Conservation (phyloP, 2,329 filamentous ascomycete genomes). For the Nemania serpens region DNA sequence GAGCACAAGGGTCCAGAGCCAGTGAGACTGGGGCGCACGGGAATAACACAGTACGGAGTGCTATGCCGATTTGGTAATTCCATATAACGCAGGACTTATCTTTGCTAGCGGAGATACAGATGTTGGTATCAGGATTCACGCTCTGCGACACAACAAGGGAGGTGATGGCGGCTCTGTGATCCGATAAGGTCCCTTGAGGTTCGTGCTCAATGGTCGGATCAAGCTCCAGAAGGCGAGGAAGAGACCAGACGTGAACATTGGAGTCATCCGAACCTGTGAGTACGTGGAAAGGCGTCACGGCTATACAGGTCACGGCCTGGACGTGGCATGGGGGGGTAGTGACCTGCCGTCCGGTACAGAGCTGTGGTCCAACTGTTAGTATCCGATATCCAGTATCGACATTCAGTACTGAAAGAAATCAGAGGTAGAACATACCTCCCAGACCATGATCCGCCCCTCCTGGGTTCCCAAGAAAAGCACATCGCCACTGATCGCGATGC, state of each 20-base stretch:
- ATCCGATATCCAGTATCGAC: conserved; percentile 35
- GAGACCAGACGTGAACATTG: conserved; percentile 89
- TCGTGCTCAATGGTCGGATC: conserved; percentile 61
- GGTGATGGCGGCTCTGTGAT: conserved; percentile 76
- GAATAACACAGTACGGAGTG: conserved; percentile 82
- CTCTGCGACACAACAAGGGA: conserved; percentile 67
- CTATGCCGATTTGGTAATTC: conserved; percentile 82
- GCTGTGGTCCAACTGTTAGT: conserved; percentile 49
- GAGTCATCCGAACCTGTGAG: conserved; percentile 84
- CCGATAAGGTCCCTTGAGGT: conserved; percentile 77
- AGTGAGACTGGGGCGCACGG: conserved; percentile 73
- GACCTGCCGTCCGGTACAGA: conserved; percentile 74
- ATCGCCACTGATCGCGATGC: conserved; percentile 72
- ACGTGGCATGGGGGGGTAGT: conserved; percentile 79
- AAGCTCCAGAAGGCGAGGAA: conserved; percentile 71
- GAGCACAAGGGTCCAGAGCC: conserved; percentile 78
- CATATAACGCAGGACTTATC: conserved; percentile 92
- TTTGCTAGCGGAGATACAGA: conserved; percentile 81
- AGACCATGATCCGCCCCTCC: conserved; percentile 84
- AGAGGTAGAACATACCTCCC: conserved; percentile 72
- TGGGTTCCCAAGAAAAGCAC: conserved; percentile 81
- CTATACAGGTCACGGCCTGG: conserved; percentile 77
- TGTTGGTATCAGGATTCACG: conserved; percentile 69
- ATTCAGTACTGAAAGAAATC: background rate
- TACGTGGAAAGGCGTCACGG: conserved; percentile 71